Conservation (phyloP, 192 early-diverging fungal species). For the Coemansia erecta region DNA sequence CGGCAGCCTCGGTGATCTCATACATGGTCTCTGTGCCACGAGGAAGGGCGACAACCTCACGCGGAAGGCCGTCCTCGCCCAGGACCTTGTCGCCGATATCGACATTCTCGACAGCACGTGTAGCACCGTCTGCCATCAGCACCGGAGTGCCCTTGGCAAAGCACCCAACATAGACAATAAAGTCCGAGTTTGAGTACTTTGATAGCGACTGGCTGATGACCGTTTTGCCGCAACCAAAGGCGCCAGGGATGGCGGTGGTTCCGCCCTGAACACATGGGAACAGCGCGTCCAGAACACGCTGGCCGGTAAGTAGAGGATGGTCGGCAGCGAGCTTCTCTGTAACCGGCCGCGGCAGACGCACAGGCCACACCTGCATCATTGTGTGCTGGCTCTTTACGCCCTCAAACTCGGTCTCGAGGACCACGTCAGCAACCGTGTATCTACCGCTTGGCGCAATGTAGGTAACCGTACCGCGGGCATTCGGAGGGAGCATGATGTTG, state of each 20-base stretch:
- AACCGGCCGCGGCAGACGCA: slow-evolving; percentile 91
- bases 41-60: slow-evolving; percentile 42
- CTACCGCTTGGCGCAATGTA: slow-evolving; percentile 90
- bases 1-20: slow-evolving; percentile 14
- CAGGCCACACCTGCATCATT: slow-evolving; percentile 98
- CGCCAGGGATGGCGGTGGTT: slow-evolving; percentile 98
- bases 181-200: slow-evolving; percentile 99
- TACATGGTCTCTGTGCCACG: slow-evolving; percentile 49
- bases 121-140: slow-evolving; percentile 56
- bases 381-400: slow-evolving; percentile 89
- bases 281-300: slow-evolving; percentile 97
- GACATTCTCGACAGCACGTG: slow-evolving; percentile 31
- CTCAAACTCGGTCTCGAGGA: slow-evolving; percentile 96
- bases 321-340: slow-evolving; percentile 94
- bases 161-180: slow-evolving; percentile 98
- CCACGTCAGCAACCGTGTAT: slow-evolving; percentile 87
- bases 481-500: slow-evolving; percentile 93
- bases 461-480: slow-evolving; percentile 90
- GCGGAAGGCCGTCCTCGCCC: slow-evolving; percentile 43
- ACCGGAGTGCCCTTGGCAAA: slow-evolving; percentile 60
- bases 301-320: slow-evolving; percentile 94
- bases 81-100: slow-evolving; percentile 33
- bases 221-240: slow-evolving; percentile 99
- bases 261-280: slow-evolving; percentile 99
- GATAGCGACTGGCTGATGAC: slow-evolving; percentile 99